Base-by-base conservation (phyloP, 768 basidiomycete species). In the Suillus paluster region DNA sequence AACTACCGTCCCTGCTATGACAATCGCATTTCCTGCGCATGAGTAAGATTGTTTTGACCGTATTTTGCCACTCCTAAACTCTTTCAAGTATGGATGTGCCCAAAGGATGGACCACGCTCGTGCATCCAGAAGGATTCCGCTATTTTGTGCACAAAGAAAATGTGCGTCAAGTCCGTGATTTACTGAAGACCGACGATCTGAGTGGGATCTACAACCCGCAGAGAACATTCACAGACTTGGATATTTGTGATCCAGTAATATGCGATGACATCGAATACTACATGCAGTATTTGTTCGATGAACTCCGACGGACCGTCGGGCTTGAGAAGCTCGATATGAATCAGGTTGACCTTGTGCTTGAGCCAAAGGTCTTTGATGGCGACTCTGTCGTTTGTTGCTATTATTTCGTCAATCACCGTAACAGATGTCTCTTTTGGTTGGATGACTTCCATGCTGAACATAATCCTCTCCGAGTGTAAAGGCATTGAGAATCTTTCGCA, bases 101-200 rank as follows among this genome's bases (percentile, higher is more conserved):
- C 0, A 8, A 21, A 4, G 81, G 78, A 0, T 89, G 88, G 88
- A 69, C 39, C 7, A 69, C 79, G 1, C 73, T 75, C 38, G 71
- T 77, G 2, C 88, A 89, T 65, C 86, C 88, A 0, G 88, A 90
- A 71, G 88, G 88, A 7, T 81, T 78, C 17, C 77, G 82, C 19
- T 90, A 88, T 67, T 90, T 84, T 60, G 80, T 79, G 64, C 77
- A 86, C 60, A n/a, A 61, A 52, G 64, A 74, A 4, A 80, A 79
- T 73, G 87, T 86, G 53, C 11, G 78, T 66, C 44, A 12, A 41
- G 5, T 21, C 4, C 39, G 50, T 12, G 4, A 9, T 10, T 2
- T 55, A n/a, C 38, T 36, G 55, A 33, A n/a, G 10, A 14, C 7
- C 14, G 27, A 44, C 11, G 2, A 9, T 5, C 58, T 55, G 25